Evolutionary conservation across 1,284 basidiomycete species (phyloP), one percentile per base, ranked within the genome.

Genomic region (Ceratobasidium papillatum): DNA sequence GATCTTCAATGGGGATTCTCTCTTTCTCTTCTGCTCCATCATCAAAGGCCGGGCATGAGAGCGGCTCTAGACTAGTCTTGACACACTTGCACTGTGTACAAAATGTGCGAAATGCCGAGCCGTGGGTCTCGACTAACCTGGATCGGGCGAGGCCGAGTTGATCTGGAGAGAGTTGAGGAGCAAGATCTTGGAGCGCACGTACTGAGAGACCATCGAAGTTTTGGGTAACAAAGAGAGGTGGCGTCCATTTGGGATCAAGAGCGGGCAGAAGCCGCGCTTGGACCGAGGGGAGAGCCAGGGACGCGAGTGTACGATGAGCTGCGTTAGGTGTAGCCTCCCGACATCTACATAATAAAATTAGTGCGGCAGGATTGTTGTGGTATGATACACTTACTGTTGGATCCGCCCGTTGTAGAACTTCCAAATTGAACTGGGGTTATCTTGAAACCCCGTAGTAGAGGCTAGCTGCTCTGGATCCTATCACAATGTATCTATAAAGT

Each of bases 121-220:
- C 90, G 78, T 91, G 90, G 88, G 90, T 91, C 80, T 91, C 88
- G n/a, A 90, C 78, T n/a, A 88, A 77, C 17, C 74, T 76, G 43
- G 79, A 78, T 72, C 68, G 81, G 76, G 72, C 80, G 11, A 19
- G 27, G 56, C 54, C 77, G 32, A 56, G 12, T 54, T 51, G 27
- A 34, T 73, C 45, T 41, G 52, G 30, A 65, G 51, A 47, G 19
- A 58, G 54, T 32, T 58, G 27, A 12, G 32, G 5, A 47, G 72
- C 54, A 36, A 80, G 69, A 2, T 76, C 68, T 30, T 80, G 72
- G 5, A 84, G 77, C 1, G 85, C 84, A 27, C 82, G 78, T 17
- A 74, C 75, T 75, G 86, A 88, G 11, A 91, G 84, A 5, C 87
- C 87, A 77, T 91, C 90, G 41, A 91, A 87, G 78, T 91, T 91